Conservation (phyloP, 352 stramenopile species). For the Globisporangium irregulare region DNA sequence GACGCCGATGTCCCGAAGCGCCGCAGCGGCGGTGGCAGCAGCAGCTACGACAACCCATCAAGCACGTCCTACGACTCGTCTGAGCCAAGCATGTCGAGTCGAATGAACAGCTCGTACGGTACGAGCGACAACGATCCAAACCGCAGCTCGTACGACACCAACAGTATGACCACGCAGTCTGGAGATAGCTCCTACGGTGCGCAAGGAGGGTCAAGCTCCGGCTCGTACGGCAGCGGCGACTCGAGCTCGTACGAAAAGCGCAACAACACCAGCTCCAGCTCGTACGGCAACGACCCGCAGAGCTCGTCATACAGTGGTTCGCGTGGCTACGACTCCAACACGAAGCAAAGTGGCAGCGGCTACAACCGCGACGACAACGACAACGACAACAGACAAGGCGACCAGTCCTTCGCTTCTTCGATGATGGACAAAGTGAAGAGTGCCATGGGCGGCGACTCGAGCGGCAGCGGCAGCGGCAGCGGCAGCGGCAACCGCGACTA, state of each 20-base stretch:
- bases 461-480: background rate
- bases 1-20: too few species aligned
- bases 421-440: conserved; percentile 11
- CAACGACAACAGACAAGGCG: background rate
- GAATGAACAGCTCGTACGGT: background rate
- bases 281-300: too few species aligned
- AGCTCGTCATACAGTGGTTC: too few species aligned
- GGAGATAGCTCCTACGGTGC: background rate
- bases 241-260: background rate
- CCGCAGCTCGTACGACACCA: conserved; percentile 4
- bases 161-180: background rate
- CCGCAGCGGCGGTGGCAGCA: too few species aligned
- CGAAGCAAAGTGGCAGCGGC: background rate
- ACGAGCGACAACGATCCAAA: conserved; percentile 1
- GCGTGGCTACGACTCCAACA: too few species aligned
- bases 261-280: too few species aligned
- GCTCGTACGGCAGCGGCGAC: background rate
- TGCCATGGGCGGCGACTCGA: background rate
- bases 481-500: too few species aligned
- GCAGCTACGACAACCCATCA: background rate
- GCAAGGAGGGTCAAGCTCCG: background rate
- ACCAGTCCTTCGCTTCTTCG: background rate
- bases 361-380: conserved; percentile 2
- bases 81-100: background rate
- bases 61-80: too few species aligned